A percentile compares a stretch with the other conserved stretches of the same genome.
phyloP scores from a whole-genome alignment of 805 yeast genomes.

The Saturnispora kantuleensis region DNA sequence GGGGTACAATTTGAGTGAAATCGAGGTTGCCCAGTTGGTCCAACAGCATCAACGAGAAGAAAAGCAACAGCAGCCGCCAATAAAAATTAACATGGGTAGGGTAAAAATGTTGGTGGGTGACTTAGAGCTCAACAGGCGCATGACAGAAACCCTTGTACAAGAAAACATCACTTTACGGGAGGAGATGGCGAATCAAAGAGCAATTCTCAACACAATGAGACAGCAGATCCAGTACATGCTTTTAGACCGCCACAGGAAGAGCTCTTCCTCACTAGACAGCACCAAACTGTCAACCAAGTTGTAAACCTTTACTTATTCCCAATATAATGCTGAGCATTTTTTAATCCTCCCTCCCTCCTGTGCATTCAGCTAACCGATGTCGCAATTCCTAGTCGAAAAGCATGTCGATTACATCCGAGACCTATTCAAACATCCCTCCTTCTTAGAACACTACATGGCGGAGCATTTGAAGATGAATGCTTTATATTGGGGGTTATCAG shows the following conservation, averaged over 20 bases:
- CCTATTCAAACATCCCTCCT: slow-evolving; percentile 44
- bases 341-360: background rate
- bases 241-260: slow-evolving; percentile 30
- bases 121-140: slow-evolving; percentile 19
- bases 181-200: slow-evolving; percentile 36
- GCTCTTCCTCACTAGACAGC: background rate
- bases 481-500: slow-evolving; percentile 88
- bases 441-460: slow-evolving; percentile 75
- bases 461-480: slow-evolving; percentile 91
- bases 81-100: slow-evolving; percentile 33
- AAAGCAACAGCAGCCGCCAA: slow-evolving; percentile 12
- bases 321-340: background rate
- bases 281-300: slow-evolving; percentile 7
- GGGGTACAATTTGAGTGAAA: slow-evolving; percentile 33
- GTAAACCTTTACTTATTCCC: background rate
- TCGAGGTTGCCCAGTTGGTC: slow-evolving; percentile 33
- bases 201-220: slow-evolving; percentile 35
- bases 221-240: slow-evolving; percentile 43
- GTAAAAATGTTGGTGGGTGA: slow-evolving; percentile 19
- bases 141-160: slow-evolving; percentile 16
- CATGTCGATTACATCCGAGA: slow-evolving; percentile 50
- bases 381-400: slow-evolving; percentile 18
- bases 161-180: slow-evolving; percentile 31
- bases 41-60: background rate
- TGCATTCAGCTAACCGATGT: background rate